Base-by-base conservation (phyloP, 805 yeast species). In the Kregervanrija delftensis region DNA sequence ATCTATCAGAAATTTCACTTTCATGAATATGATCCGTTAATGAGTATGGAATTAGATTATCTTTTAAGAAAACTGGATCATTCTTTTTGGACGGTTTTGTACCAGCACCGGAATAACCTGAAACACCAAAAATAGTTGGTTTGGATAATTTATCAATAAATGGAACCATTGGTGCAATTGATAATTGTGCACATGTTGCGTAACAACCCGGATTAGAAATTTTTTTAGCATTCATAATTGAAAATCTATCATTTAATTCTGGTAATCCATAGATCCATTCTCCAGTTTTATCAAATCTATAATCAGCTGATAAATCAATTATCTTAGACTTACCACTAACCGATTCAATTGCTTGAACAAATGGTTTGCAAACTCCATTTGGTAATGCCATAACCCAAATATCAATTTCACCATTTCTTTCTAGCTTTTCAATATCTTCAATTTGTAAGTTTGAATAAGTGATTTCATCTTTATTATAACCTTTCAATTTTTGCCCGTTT, bases 321-420 rank as follows among this genome's bases (percentile, higher is more conserved):
- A 93, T 88, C 59, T 89, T 93, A 13, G 86, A 82, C 39, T 79
- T 73, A 39, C 90, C 84, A 40, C 58, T 55, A 30, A 81, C 85
- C 15, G 80, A 72, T 53, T 81, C 86, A 55, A 86, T 85, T 22
- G 91, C 88, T 14, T 81, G 81, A 35, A 86, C 93, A 62, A 86
- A 85, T 44, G 89, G 93, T 61, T 81, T 81, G 61, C 98, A 93
- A 34, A 93, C 96, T 40, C 96, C 97, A 63, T 93, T 93, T 51
- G 99, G 99, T 58, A 93, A 75, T 2, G 99, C 99, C 99, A 95
- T 93, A 28, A 95, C 95, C 99, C 99, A 93, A 42, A 90, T 83
- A 59, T 93, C 99, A 47, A 93, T 86, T 43, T 78, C 86, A 41
- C 81, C 78, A 40, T 79, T 70, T 51, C 80, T 74, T 66, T 91